Evolutionary conservation across 805 yeast species (phyloP).

Genomic region (Hanseniaspora guilliermondii): DNA sequence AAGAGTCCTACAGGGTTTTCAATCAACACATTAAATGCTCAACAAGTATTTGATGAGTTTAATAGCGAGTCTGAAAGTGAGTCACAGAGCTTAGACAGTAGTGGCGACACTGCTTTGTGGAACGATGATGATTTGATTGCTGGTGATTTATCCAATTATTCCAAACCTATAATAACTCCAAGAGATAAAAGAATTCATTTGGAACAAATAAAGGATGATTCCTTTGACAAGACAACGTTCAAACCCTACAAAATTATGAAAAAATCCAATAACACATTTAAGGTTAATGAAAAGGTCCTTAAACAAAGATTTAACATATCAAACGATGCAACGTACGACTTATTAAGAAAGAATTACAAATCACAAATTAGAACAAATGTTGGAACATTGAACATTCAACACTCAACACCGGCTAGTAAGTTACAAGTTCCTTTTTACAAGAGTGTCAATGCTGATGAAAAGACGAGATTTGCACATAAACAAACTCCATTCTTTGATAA

Average conservation of each 20-base stretch:
- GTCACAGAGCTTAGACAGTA: constrained; percentile 24
- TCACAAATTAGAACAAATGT: constrained; percentile 85
- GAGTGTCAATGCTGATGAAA: constrained; percentile 55
- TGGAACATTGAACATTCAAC: constrained; percentile 83
- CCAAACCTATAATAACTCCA: constrained; percentile 46
- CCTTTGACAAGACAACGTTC: constrained; percentile 6
- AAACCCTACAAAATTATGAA: constrained; percentile 10
- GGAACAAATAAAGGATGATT: constrained; percentile 16
- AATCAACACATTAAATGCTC: constrained; percentile 14
- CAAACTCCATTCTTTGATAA: constrained; percentile 42
- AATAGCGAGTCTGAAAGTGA: constrained; percentile 16
- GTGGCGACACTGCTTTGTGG: constrained; percentile 17
- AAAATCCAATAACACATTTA: constrained; percentile 24
- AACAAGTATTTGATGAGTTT: constrained; percentile 17
- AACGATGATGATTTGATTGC: constrained; percentile 58
- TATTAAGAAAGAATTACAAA: constrained; percentile 73
- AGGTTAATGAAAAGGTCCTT: constrained; percentile 28
- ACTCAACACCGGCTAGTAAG: constrained; percentile 73
- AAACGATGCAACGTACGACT: constrained; percentile 76
- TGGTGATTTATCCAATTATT: constrained; percentile 37
- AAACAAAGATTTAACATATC: constrained; percentile 61
- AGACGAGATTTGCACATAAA: constrained; percentile 69
- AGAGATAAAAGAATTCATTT: constrained; percentile 76
- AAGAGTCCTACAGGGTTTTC: not conserved
- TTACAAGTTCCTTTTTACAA: constrained; percentile 86